A percentile compares a stretch with the other conserved stretches of the same genome.
phyloP scores from a whole-genome alignment of 2,329 filamentous ascomycete species.

The Metarhizium guizhouense region DNA sequence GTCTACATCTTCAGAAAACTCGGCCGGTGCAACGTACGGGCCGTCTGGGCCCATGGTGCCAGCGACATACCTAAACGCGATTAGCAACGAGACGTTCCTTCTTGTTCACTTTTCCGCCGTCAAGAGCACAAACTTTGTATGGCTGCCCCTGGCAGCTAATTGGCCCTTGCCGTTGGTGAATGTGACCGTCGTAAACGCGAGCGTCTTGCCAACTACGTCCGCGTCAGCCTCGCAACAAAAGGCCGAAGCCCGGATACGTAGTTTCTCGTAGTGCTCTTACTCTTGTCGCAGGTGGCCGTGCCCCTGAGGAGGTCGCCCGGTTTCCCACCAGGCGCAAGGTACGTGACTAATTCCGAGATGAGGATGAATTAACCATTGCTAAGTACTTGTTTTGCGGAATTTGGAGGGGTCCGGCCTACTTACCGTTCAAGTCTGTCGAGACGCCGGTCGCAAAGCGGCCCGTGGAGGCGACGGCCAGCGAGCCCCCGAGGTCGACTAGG shows the following conservation, averaged over 20 bases:
- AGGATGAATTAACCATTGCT: neutral
- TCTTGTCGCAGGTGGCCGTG: conserved; percentile 53
- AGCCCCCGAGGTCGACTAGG: conserved; percentile 60
- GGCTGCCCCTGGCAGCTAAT: conserved; percentile 52
- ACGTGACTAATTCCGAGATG: conserved; percentile 41
- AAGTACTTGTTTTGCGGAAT: too few relatives aligned
- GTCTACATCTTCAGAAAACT: conserved; percentile 26
- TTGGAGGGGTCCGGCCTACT: neutral
- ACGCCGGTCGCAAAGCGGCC: conserved; percentile 55
- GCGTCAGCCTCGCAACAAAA: conserved; percentile 7
- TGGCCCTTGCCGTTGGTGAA: conserved; percentile 52
- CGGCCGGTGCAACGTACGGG: conserved; percentile 26
- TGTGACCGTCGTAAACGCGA: conserved; percentile 52
- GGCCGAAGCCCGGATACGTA: too few relatives aligned
- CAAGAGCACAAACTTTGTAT: conserved; percentile 45
- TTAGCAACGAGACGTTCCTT: conserved; percentile 5
- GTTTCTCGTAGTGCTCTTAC: too few relatives aligned
- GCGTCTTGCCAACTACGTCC: conserved; percentile 49
- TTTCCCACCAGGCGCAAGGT: conserved; percentile 48
- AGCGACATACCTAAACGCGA: conserved; percentile 29
- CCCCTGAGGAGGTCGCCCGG: conserved; percentile 47
- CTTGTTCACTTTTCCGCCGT: neutral
- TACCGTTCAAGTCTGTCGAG: conserved; percentile 56
- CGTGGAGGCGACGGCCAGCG: conserved; percentile 55
- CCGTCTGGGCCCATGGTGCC: conserved; percentile 27